A percentile compares a stretch with the other conserved stretches of the same genome.
phyloP scores from a whole-genome alignment of 2,329 filamentous ascomycete species.

The Mycosphaerelloides madeirae region DNA sequence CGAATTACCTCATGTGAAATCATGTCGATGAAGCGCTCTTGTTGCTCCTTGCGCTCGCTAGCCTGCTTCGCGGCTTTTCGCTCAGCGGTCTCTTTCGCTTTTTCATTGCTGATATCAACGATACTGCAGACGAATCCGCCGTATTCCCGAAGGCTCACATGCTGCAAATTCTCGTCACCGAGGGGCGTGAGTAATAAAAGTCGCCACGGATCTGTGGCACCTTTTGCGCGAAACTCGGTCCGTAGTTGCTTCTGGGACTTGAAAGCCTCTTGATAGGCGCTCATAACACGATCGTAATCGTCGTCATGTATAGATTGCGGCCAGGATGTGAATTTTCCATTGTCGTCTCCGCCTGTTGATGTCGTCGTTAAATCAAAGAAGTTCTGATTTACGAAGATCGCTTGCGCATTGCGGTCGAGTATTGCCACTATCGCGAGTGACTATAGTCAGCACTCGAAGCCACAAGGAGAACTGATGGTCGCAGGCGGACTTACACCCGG shows the following conservation, averaged over 20 bases:
- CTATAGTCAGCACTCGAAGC: no score
- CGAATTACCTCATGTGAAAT: conserved; percentile 40
- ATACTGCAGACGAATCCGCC: conserved; percentile 45
- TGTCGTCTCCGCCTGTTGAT: conserved; percentile 29
- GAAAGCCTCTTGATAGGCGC: conserved; percentile 41
- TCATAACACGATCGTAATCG: conserved; percentile 44
- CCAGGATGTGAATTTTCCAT: conserved; percentile 43
- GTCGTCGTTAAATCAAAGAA: conserved; percentile 43
- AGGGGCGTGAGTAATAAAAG: conserved; percentile 42
- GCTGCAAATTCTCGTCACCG: conserved; percentile 34
- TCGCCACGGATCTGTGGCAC: conserved; percentile 34
- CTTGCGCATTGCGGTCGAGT: conserved; percentile 41
- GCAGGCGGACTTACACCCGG: no score
- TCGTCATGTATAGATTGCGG: conserved; percentile 43
- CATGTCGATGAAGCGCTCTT: conserved; percentile 46
- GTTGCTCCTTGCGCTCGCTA: conserved; percentile 41
- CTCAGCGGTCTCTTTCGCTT: conserved; percentile 40
- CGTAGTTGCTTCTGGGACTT: conserved; percentile 35
- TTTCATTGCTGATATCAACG: conserved; percentile 45
- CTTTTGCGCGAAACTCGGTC: conserved; percentile 41
- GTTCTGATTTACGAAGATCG: conserved; percentile 44
- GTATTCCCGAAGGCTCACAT: conserved; percentile 29
- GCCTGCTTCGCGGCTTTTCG: conserved; percentile 41
- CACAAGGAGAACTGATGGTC: no score
- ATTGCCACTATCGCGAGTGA: no score